Evolutionary conservation across 139 green algal genomes (phyloP).

Genomic region (Chlorella sp.): DNA sequence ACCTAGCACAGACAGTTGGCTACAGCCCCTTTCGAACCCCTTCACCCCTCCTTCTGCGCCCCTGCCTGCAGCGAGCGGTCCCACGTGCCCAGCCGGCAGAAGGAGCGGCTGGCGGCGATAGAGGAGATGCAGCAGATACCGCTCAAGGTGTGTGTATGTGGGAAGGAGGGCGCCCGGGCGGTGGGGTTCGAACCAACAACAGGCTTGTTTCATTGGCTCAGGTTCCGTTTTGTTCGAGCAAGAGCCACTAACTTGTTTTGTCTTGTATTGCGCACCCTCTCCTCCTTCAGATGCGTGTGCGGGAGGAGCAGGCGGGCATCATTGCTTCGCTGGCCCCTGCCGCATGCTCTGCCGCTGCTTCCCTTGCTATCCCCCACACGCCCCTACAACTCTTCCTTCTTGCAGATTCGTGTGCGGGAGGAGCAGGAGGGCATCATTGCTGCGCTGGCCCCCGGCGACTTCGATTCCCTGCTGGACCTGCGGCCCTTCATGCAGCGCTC

Average conservation of each 20-base stretch:
- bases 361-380: not conserved
- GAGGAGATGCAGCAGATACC: constrained; percentile 39
- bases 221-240: no score
- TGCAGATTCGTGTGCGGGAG: constrained; percentile 28
- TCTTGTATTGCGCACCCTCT: not conserved
- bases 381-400: not conserved
- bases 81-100: constrained; percentile 4
- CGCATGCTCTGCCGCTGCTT: not conserved
- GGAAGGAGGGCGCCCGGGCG: no score
- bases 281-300: no score
- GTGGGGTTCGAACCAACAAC: no score
- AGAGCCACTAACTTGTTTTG: no score
- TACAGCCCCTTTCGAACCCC: not conserved
- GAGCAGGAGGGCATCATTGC: constrained; percentile 13
- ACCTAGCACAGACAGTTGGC: not conserved
- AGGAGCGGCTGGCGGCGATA: constrained; percentile 7
- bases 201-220: no score
- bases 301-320: not conserved
- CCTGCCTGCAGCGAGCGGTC: constrained; percentile 5
- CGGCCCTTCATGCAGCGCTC: constrained; percentile 23
- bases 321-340: not conserved
- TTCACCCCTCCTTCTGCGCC: not conserved
- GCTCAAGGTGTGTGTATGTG: constrained; percentile 27
- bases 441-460: not conserved
- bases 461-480: constrained; percentile 18